Evolutionary conservation across 306 rosid genomes (phyloP), one percentile per base, ranked within the genome.

Genomic region (Sechiopsis laciniata): DNA sequence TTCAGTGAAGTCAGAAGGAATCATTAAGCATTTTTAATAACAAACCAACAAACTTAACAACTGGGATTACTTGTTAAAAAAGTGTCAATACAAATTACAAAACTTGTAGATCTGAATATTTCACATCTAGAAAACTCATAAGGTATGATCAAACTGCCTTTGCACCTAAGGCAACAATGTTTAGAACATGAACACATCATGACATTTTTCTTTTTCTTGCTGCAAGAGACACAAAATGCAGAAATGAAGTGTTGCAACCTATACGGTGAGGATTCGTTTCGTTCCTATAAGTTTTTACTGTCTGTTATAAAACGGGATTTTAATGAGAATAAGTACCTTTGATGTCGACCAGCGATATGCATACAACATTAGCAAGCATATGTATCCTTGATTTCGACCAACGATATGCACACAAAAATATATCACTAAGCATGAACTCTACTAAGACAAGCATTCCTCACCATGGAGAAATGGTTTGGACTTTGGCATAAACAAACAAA

Each of bases 331-430:
- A 19, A 66, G 51, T 42, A 66, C 16, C 3, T 13, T 10, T 12
- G 37, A 68, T 68, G 5, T 48, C 7, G 1, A 68, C 32, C 15
- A 66, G 19, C 55, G 16, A 21, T 46, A 68, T 20, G 40, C 73
- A 46, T 21, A 48, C 32, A 51, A 22, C 46, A 48, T 51, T 69
- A 50, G 53, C 59, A 50, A 70, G 48, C 24, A 70, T 5, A 8
- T 21, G 74, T 24, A 70, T 50, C 58, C 17, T 51, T 22, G 15
- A 70, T 51, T 50, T 70, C 45, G 9, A 70, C 40, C 57, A 7
- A 68, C 14, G 42, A 68, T 48, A 52, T 68, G 73, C 40, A 70
- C n/a, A 70, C 22, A 16, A 70, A 50, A 50, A 51, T 70, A 70
- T 70, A 51, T 67, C 13, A 46, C 24, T 69, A 24, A 15, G 56